phyloP scores from a whole-genome alignment of 352 stramenopile species.

The Blastocystis sp. region DNA sequence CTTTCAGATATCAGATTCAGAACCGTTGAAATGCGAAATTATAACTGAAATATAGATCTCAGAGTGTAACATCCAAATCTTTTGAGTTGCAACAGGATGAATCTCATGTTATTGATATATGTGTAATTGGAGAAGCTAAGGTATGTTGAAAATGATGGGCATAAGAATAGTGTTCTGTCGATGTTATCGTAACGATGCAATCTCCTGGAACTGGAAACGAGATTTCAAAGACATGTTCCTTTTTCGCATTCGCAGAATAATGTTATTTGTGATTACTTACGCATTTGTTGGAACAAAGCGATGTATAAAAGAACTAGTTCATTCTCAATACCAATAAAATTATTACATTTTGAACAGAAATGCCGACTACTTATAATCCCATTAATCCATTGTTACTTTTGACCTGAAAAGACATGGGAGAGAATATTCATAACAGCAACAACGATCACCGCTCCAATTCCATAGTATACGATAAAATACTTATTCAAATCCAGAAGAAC shows the following conservation, averaged over 20 bases:
- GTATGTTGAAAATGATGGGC: too few relatives aligned
- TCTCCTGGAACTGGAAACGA: conserved; percentile 16
- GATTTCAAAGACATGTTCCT: not conserved
- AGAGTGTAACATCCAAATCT: not conserved
- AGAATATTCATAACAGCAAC: conserved; percentile 10
- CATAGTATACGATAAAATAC: not conserved
- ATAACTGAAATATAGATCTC: not conserved
- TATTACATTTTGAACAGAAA: conserved; percentile 16
- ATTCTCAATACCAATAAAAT: conserved; percentile 30
- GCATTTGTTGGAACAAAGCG: not conserved
- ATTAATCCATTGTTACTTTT: not conserved
- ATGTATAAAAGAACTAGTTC: not conserved
- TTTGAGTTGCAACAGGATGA: not conserved
- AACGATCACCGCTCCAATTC: not conserved
- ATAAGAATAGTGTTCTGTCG: not conserved
- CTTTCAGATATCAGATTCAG: not conserved
- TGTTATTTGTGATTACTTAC: not conserved
- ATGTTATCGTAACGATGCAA: not conserved
- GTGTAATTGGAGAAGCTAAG: too few relatives aligned
- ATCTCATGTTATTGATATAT: not conserved
- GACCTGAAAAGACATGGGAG: not conserved
- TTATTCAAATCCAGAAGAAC: not conserved
- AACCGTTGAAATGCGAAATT: not conserved
- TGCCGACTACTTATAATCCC: not conserved
- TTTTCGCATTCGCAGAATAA: not conserved